Percentiles rank a stretch among this genome's conserved stretches.
Evolutionary conservation across 306 rosid species (phyloP).

Genomic region (Ochetophila trinervis): DNA sequence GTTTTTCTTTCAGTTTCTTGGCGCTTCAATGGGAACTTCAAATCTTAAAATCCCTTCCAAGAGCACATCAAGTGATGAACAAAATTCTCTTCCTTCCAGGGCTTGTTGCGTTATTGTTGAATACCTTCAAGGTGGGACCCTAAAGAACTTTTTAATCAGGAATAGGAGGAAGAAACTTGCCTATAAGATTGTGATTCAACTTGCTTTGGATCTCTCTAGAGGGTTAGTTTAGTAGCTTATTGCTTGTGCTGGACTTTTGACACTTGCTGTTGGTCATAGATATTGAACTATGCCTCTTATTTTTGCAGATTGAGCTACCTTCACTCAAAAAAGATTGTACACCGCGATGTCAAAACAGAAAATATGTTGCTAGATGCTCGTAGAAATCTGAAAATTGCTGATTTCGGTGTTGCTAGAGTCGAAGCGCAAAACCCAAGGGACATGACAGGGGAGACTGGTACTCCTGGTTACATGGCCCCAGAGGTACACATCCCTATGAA

Average conservation of each 20-base stretch:
- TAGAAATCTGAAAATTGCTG: slow-evolving; percentile 71
- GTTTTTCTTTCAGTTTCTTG: slow-evolving; percentile 54
- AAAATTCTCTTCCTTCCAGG: slow-evolving; percentile 53
- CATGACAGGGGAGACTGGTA: slow-evolving; percentile 97
- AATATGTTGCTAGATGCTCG: slow-evolving; percentile 60
- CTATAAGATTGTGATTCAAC: slow-evolving; percentile 65
- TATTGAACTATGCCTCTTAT: slow-evolving; percentile 3
- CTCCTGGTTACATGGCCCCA: slow-evolving; percentile 93
- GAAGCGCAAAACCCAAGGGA: slow-evolving; percentile 82
- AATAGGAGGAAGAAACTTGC: slow-evolving; percentile 70
- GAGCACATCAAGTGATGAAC: slow-evolving; percentile 27
- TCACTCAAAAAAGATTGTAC: slow-evolving; percentile 78
- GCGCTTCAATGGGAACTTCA: slow-evolving; percentile 90
- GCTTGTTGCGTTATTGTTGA: slow-evolving; percentile 90
- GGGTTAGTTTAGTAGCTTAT: slow-evolving; percentile 46
- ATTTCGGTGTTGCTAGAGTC: slow-evolving; percentile 91
- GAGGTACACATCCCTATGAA: slow-evolving; percentile 46
- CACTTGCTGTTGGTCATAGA: not conserved
- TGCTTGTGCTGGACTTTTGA: not conserved
- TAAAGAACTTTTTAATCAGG: slow-evolving; percentile 63
- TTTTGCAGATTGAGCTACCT: slow-evolving; percentile 66
- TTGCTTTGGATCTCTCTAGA: slow-evolving; percentile 81
- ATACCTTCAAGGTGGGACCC: slow-evolving; percentile 82
- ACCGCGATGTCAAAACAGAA: slow-evolving; percentile 80
- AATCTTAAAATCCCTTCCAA: slow-evolving; percentile 69